A percentile compares a stretch with the other conserved stretches of the same genome.
Evolutionary conservation across 495 filamentous ascomycete genomes (phyloP).

Genomic region (Lophiotrema nucula): DNA sequence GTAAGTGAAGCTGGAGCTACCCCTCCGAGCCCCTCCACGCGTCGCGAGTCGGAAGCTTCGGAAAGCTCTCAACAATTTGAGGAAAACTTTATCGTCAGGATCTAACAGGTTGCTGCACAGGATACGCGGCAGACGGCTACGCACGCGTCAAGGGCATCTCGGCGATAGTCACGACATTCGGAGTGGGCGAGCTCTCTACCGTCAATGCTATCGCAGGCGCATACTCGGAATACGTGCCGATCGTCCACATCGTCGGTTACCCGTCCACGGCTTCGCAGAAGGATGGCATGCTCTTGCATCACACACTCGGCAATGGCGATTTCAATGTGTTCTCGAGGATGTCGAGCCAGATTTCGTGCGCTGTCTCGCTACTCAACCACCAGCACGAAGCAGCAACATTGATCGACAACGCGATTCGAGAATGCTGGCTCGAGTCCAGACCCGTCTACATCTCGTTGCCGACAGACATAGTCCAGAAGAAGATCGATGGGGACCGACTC

Average conservation of each 20-base stretch:
- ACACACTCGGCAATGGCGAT: slow-evolving; percentile 90
- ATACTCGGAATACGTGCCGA: slow-evolving; percentile 71
- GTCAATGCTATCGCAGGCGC: slow-evolving; percentile 68
- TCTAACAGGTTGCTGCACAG: slow-evolving; percentile 42
- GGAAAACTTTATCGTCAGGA: slow-evolving; percentile 33
- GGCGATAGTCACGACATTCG: slow-evolving; percentile 67
- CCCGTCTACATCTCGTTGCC: slow-evolving; percentile 80
- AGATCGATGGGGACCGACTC: slow-evolving; percentile 71
- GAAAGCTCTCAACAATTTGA: slow-evolving; percentile 9
- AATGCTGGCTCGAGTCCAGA: slow-evolving; percentile 63
- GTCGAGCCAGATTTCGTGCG: slow-evolving; percentile 68
- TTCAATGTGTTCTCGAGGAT: slow-evolving; percentile 84
- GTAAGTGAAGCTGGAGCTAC: slow-evolving; percentile 42
- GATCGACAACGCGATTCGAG: slow-evolving; percentile 76
- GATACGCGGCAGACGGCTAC: slow-evolving; percentile 72
- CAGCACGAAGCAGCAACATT: slow-evolving; percentile 65
- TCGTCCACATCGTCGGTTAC: slow-evolving; percentile 80
- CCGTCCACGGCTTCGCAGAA: slow-evolving; percentile 60
- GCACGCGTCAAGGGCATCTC: slow-evolving; percentile 66
- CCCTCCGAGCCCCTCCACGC: slow-evolving; percentile 4
- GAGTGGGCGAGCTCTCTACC: slow-evolving; percentile 67
- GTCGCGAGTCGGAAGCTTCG: slow-evolving; percentile 8
- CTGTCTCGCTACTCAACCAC: slow-evolving; percentile 66
- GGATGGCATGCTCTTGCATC: slow-evolving; percentile 74
- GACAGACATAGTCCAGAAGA: slow-evolving; percentile 77